Evolutionary conservation across 2,329 filamentous ascomycete species (phyloP), one percentile per base, ranked within the genome.

Genomic region (Pyrenophora tritici-repentis): DNA sequence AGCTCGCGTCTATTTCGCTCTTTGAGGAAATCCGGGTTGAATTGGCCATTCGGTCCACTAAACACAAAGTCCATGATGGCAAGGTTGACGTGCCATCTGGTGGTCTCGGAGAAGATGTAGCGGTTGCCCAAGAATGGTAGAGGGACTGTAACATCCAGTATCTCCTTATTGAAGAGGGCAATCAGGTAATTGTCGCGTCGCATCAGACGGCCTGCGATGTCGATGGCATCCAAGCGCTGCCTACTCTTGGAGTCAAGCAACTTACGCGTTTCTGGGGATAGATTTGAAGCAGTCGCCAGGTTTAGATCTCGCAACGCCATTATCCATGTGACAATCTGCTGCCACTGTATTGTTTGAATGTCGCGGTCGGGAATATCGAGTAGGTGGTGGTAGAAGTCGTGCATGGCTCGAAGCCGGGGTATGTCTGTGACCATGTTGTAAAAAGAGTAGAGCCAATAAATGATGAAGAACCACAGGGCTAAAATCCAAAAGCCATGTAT

Each of bases 171-270:
- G 76, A 97, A 91, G 65, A 99, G 81, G 4, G 94, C 94, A 65
- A 99, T 97, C 56, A 97, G 83, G 65, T 97, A 99, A 67, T 99
- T 99, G 57, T 97, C 93, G 67, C 90, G 89, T 52, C 94, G 87
- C 94, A 99, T 97, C 38, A 99, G 77, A 26, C 94, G 86, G 68
- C 97, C 99, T 6, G 94, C 94, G 71, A 99, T 97, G 67, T 97
- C 94, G 65, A 97, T 91, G 9, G 94, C 94, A 73, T 97, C 94
- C 62, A 99, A 86, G 56, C 93, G 84, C 75, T 97, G 91, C 72
- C 97, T 96, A 17, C 91, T 95, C 68, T 95, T 91, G 51, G 86
- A 91, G 38, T 89, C 89, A 56, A 93, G 81, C 52, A 83, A 84
- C 57, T 80, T 83, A 53, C 83, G 81, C 58, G 83, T 82, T 54